Conservation (phyloP, 441 rosid species). For the Populus hybrid region DNA sequence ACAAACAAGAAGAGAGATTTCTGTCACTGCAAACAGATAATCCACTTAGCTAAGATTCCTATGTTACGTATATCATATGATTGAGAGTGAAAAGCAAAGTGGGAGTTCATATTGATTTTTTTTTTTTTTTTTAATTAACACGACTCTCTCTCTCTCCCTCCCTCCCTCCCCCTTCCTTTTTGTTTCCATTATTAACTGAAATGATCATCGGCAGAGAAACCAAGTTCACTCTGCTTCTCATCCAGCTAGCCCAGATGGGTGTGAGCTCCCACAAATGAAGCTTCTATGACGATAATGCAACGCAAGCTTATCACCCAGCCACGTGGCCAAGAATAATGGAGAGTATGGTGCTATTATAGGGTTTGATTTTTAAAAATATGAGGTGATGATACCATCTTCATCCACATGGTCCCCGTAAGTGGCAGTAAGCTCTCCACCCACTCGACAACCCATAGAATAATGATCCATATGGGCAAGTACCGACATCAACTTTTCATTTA, state of each 20-base stretch:
- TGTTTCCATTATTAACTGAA: not conserved
- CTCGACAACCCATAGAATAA: slow-evolving; percentile 38
- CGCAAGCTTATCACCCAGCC: slow-evolving; percentile 17
- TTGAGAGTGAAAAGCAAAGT: too few relatives aligned
- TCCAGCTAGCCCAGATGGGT: not conserved
- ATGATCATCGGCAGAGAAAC: not conserved
- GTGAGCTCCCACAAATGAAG: slow-evolving; percentile 24
- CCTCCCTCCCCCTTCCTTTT: not conserved
- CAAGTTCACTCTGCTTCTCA: not conserved
- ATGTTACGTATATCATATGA: too few relatives aligned
- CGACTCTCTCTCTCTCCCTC: too few relatives aligned
- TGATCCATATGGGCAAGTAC: slow-evolving; percentile 22
- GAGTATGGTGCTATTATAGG: slow-evolving; percentile 21
- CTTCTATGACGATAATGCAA: slow-evolving; percentile 15
- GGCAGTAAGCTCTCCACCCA: slow-evolving; percentile 36
- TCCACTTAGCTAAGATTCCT: too few relatives aligned
- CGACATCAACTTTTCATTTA: slow-evolving; percentile 18
- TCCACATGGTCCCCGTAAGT: slow-evolving; percentile 48
- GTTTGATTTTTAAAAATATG: not conserved
- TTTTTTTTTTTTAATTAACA: too few relatives aligned
- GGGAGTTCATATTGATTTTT: too few relatives aligned
- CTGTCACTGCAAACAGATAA: not conserved
- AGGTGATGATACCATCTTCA: slow-evolving; percentile 34
- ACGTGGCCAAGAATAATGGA: slow-evolving; percentile 19
- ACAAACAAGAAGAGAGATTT: not conserved